Percentiles rank a stretch among this genome's conserved stretches.
These are phyloP conservation scores for Starmerella riodocensis DNA, from an alignment of 805 yeast genomes.

Conservation along the genomic window DNA sequence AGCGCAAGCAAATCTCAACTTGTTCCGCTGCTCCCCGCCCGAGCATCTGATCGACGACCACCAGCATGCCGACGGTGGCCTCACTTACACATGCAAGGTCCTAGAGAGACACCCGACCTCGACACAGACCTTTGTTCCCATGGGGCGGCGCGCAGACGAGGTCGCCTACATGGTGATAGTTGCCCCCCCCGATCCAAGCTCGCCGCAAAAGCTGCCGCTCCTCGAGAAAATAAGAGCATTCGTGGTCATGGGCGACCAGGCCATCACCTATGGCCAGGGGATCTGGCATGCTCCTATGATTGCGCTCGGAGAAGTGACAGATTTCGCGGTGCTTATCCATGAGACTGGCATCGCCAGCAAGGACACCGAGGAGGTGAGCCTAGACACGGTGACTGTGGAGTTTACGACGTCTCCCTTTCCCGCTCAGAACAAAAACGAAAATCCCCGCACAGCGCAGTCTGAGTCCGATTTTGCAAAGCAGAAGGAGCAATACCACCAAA, in stretches of 20 bases:
- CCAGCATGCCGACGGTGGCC: constrained; percentile 14
- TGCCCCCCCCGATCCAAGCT: constrained; percentile 34
- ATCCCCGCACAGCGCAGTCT: constrained; percentile 45
- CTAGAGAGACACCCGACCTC: constrained; percentile 82
- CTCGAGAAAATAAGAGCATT: constrained; percentile 46
- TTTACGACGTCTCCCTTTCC: constrained; percentile 5
- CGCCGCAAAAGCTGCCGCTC: constrained; percentile 39
- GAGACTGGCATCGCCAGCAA: constrained; percentile 70
- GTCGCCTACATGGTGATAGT: constrained; percentile 68
- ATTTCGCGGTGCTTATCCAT: constrained; percentile 78
- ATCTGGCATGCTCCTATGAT: constrained; percentile 98
- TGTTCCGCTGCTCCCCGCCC: constrained; percentile 73
- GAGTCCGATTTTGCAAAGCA: constrained; percentile 50
- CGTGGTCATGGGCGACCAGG: constrained; percentile 66
- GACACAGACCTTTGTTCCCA: constrained; percentile 82
- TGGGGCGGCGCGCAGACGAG: constrained; percentile 47
- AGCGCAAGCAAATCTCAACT: constrained; percentile 62
- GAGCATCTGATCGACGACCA: constrained; percentile 36
- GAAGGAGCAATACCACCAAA: constrained; percentile 33
- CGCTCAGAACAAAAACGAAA: constrained; percentile 16
- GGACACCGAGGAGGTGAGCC: constrained; percentile 69
- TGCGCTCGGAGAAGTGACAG: constrained; percentile 52
- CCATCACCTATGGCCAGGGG: constrained; percentile 73
- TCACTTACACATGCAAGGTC: constrained; percentile 44
- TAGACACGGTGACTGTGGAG: constrained; percentile 34